Conservation (phyloP, 2,329 filamentous ascomycete species). For the Xylaria polymorpha region DNA sequence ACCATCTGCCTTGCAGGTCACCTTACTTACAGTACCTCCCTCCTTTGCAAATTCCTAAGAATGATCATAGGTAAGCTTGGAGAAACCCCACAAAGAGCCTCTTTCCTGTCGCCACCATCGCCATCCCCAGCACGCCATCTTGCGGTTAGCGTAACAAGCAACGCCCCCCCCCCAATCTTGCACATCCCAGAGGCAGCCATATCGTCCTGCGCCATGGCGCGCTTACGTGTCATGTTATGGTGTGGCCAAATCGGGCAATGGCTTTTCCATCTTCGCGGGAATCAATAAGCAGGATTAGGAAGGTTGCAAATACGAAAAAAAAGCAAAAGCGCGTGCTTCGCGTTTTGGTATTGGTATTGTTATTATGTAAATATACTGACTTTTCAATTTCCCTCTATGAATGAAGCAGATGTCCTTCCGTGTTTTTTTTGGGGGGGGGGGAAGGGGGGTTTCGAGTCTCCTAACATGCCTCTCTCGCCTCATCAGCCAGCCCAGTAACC, state of each 20-base stretch:
- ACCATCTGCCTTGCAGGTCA: neutral
- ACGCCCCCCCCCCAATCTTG: conserved; percentile 20
- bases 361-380: conserved; percentile 17
- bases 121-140: neutral
- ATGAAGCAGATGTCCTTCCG: neutral
- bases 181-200: conserved; percentile 3
- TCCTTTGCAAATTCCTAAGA: neutral
- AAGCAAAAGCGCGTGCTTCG: neutral
- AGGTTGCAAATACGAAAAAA: neutral
- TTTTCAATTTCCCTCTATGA: conserved; percentile 9
- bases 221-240: neutral
- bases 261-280: neutral
- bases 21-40: no score
- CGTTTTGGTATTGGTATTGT: conserved; percentile 2
- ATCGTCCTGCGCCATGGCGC: neutral
- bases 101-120: neutral
- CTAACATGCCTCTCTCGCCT: neutral
- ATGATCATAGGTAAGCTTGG: conserved; percentile 4
- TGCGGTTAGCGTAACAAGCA: neutral
- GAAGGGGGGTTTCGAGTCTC: neutral
- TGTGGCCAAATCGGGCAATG: neutral
- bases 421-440: no score
- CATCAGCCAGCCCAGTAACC: conserved; percentile 3
- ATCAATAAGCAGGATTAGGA: neutral
- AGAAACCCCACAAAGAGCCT: conserved; percentile 7